Base-by-base conservation (phyloP, 495 filamentous ascomycete species). In the Penicillium robsamsonii region DNA sequence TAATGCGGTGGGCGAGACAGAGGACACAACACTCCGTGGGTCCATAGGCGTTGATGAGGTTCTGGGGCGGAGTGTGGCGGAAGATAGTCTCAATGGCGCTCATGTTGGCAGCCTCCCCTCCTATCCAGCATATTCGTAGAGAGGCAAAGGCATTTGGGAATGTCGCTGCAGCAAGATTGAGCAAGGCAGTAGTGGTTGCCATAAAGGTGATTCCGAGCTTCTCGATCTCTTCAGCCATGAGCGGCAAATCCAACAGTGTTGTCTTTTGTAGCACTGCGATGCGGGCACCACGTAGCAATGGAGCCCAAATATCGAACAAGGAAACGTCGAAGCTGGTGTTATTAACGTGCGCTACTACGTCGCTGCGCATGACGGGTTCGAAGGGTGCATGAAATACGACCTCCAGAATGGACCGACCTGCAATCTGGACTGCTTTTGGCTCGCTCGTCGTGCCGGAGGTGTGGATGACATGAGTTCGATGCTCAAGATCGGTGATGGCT, bases 271-370 rank as follows among this genome's bases (percentile, higher is more conserved):
- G 22, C 10, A 64, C 56, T 6, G 48, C 58, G 18, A 69, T 63
- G 1, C 35, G 25, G 5, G 58, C 60, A 5, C 66, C 66, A 8
- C 49, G 56, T 0, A 69, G 29, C 0, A 69, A 47, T 1, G 63
- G 47, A 2, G 13, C 57, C 67, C 67, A 70, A 17, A 70, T 64
- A 29, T 70, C 67, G 29, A 63, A 67, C 11, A 70, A 41, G 6
- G 67, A 49, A 0, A 67, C 62, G 47, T 70, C 67, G 41, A 70
- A 70, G 11, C 59, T 60, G 4, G 55, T 59, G 29, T 67, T 65
- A 41, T 63, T 62, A 38, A 60, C 55, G 48, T 70, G 61, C 1
- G 59, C 67, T 3, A 70, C 59, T 1, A 25, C 20, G 22, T 67
- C 57, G n/a, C n/a, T n/a, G n/a, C 2, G 47, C 53, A 0, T 8